phyloP scores from a whole-genome alignment of 2,329 filamentous ascomycete genomes.

The Aspergillus fijiensis region DNA sequence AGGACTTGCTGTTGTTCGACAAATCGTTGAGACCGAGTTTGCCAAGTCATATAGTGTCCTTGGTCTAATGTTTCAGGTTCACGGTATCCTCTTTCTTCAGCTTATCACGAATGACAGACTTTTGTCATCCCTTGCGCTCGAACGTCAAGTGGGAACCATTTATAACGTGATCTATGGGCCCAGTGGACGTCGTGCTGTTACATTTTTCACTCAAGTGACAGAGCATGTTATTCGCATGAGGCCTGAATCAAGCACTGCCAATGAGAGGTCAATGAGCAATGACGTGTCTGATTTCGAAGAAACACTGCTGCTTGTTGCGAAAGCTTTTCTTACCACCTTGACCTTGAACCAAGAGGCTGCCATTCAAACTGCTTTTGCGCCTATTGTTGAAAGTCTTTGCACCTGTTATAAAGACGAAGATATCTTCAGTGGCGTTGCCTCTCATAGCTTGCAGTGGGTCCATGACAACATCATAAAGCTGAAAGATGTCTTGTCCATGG shows the following conservation, averaged over 20 bases:
- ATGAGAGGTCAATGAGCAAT: neutral
- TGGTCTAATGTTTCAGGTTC: conserved; percentile 13
- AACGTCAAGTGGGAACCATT: conserved; percentile 15
- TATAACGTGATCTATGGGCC: conserved; percentile 16
- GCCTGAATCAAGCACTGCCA: neutral
- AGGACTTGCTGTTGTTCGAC: conserved; percentile 10
- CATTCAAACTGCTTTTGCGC: conserved; percentile 3
- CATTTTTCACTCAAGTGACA: conserved; percentile 4
- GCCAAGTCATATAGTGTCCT: conserved; percentile 11
- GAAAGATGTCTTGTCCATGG: neutral
- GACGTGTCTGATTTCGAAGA: neutral
- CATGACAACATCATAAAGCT: conserved; percentile 1
- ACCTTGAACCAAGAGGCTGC: conserved; percentile 9
- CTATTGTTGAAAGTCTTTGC: conserved; percentile 3
- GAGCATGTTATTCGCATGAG: neutral
- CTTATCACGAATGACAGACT: conserved; percentile 6
- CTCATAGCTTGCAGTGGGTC: neutral
- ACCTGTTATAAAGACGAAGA: neutral
- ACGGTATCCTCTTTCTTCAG: conserved; percentile 14
- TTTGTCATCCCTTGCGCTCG: conserved; percentile 7
- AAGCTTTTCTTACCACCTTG: conserved; percentile 7
- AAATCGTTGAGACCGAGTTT: conserved; percentile 13
- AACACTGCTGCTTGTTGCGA: conserved; percentile 2
- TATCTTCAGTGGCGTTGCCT: neutral
- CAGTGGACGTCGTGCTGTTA: conserved; percentile 5